phyloP scores from a whole-genome alignment of 176 grass and related monocot species.

The Neostapfia colusana region DNA sequence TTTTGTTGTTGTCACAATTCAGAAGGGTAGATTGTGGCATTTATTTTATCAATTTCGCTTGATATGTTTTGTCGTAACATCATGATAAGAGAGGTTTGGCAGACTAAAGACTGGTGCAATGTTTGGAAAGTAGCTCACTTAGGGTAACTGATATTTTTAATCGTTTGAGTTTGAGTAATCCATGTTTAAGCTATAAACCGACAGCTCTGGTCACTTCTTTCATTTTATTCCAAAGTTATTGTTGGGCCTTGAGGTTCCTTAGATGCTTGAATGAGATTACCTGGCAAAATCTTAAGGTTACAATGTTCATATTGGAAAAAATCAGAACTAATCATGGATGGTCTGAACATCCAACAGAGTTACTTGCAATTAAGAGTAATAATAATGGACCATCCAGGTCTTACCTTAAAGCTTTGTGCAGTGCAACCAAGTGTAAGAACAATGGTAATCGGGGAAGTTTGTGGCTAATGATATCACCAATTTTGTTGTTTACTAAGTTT shows the following conservation, averaged over 20 bases:
- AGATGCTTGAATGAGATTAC: neutral
- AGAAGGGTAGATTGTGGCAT: neutral
- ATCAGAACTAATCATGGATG: neutral
- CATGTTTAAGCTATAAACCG: slow-evolving; percentile 11
- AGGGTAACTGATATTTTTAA: neutral
- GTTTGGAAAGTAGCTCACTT: neutral
- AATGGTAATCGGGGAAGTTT: neutral
- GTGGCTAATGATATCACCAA: slow-evolving; percentile 8
- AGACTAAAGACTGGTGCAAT: no score
- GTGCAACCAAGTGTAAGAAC: slow-evolving; percentile 12
- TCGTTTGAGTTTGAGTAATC: slow-evolving; percentile 24
- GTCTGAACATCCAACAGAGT: neutral
- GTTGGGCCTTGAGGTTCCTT: neutral
- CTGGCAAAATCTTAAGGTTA: slow-evolving; percentile 14
- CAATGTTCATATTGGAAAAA: neutral
- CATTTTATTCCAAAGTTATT: neutral
- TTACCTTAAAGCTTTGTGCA: slow-evolving; percentile 19
- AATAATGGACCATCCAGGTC: neutral
- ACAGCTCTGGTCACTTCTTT: neutral
- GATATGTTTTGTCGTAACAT: neutral
- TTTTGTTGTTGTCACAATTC: slow-evolving; percentile 20
- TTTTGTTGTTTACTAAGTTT: slow-evolving; percentile 10
- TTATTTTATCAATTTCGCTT: neutral
- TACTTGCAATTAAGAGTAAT: neutral
- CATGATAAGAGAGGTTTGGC: no score